These are phyloP conservation scores for Exophiala dermatitidis DNA, from an alignment of 2,329 filamentous ascomycete genomes.

Conservation along the genomic window DNA sequence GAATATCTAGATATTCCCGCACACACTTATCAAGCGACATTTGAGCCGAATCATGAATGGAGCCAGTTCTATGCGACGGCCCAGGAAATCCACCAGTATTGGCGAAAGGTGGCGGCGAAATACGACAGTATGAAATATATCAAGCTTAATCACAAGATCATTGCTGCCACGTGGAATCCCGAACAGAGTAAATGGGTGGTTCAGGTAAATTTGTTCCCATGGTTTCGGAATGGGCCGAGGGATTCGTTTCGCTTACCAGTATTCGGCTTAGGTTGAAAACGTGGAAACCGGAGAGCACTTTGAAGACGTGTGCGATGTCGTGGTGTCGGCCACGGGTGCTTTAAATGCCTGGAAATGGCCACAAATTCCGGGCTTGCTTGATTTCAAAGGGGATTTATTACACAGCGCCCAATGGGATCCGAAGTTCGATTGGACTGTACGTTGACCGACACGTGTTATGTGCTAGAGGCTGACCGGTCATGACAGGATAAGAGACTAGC, in stretches of 20 bases:
- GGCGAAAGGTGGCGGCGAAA: slow-evolving; percentile 42
- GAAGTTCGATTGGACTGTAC: slow-evolving; percentile 26
- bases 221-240: not conserved
- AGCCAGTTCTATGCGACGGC: slow-evolving; percentile 40
- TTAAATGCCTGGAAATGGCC: slow-evolving; percentile 36
- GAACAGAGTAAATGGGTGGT: slow-evolving; percentile 40
- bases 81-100: slow-evolving; percentile 42
- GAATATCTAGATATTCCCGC: slow-evolving; percentile 14
- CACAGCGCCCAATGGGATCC: slow-evolving; percentile 38
- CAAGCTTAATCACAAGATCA: slow-evolving; percentile 43
- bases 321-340: slow-evolving; percentile 39
- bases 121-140: slow-evolving; percentile 47
- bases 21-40: slow-evolving; percentile 40
- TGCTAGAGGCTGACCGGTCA: not conserved
- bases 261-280: slow-evolving; percentile 34
- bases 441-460: not conserved
- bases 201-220: slow-evolving; percentile 9
- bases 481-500: slow-evolving; percentile 32
- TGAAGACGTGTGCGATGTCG: slow-evolving; percentile 38
- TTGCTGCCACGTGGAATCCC: slow-evolving; percentile 43
- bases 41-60: slow-evolving; percentile 41
- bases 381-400: slow-evolving; percentile 29
- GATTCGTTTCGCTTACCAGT: not conserved
- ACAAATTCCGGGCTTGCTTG: slow-evolving; percentile 34
- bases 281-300: slow-evolving; percentile 36